Evolutionary conservation across 2,329 filamentous ascomycete genomes (phyloP).

Genomic region (Colletotrichum acutatum): DNA sequence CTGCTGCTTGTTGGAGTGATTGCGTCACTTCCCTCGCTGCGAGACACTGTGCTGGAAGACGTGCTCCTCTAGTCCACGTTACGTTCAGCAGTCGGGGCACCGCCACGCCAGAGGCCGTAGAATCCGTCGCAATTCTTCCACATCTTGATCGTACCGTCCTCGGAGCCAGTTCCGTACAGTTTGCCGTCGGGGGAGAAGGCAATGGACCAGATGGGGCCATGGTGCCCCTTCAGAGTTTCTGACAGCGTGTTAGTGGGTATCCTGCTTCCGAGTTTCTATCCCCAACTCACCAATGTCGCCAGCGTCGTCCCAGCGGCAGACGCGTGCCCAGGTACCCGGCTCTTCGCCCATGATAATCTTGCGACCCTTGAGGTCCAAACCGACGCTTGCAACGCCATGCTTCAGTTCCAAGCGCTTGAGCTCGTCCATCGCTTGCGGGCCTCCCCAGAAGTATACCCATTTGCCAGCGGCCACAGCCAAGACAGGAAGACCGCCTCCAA

Average conservation of each 20-base stretch:
- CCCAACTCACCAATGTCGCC: slow-evolving; percentile 74
- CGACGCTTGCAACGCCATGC: slow-evolving; percentile 91
- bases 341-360: slow-evolving; percentile 92
- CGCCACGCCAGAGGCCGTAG: slow-evolving; percentile 72
- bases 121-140: slow-evolving; percentile 77
- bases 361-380: slow-evolving; percentile 82
- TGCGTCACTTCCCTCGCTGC: slow-evolving; percentile 14
- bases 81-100: slow-evolving; percentile 38
- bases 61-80: slow-evolving; percentile 34
- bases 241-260: slow-evolving; percentile 25
- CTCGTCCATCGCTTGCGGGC: slow-evolving; percentile 72
- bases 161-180: slow-evolving; percentile 94
- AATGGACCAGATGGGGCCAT: slow-evolving; percentile 96
- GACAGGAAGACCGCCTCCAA: slow-evolving; percentile 76
- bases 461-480: slow-evolving; percentile 95
- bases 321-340: slow-evolving; percentile 94
- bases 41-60: slow-evolving; percentile 29
- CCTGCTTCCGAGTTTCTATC: neutral
- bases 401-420: slow-evolving; percentile 84
- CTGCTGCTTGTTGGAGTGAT: slow-evolving; percentile 26
- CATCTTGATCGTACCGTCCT: slow-evolving; percentile 98
- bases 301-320: slow-evolving; percentile 89
- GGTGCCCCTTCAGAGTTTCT: slow-evolving; percentile 96
- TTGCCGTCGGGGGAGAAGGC: slow-evolving; percentile 96
- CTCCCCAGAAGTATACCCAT: slow-evolving; percentile 91